phyloP scores from a whole-genome alignment of 495 filamentous ascomycete genomes.

The Staphylotrichum tortipilum region DNA sequence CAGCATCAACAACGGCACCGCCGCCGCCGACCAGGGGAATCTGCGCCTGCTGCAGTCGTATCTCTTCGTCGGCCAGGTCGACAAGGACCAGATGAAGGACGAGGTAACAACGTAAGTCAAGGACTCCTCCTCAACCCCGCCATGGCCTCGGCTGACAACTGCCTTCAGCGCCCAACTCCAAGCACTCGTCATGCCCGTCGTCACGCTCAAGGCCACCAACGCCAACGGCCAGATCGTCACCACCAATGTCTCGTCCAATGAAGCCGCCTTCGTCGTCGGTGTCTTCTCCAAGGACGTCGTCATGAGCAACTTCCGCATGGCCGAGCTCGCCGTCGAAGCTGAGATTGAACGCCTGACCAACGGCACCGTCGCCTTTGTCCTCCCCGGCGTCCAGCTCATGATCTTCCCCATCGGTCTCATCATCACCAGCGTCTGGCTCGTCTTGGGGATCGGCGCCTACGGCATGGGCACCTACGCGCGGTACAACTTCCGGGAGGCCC shows the following conservation, averaged over 20 bases:
- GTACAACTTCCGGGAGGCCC: constrained; percentile 55
- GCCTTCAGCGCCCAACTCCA: constrained; percentile 42
- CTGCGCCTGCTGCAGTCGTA: constrained; percentile 41
- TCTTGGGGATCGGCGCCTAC: constrained; percentile 46
- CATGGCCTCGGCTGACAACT: constrained; percentile 15
- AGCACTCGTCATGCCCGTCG: constrained; percentile 52
- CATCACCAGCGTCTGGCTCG: constrained; percentile 54
- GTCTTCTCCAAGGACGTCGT: constrained; percentile 48
- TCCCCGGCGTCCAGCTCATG: constrained; percentile 57
- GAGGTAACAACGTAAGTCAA: constrained; percentile 35
- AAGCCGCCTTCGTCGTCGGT: constrained; percentile 61
- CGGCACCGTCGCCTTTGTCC: constrained; percentile 46
- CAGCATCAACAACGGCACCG: no score
- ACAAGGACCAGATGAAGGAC: constrained; percentile 32
- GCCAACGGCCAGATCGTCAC: constrained; percentile 36
- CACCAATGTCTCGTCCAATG: constrained; percentile 54
- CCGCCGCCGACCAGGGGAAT: no score
- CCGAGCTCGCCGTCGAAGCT: constrained; percentile 32
- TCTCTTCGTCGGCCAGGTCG: constrained; percentile 46
- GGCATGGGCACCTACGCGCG: constrained; percentile 54
- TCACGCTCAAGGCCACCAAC: constrained; percentile 48
- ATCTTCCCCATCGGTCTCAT: constrained; percentile 62
- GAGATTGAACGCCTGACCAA: constrained; percentile 26
- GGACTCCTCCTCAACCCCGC: background rate
- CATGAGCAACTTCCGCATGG: constrained; percentile 33